These are phyloP conservation scores for Botrytis cinerea DNA, from an alignment of 2,329 filamentous ascomycete species.

Conservation along the genomic window DNA sequence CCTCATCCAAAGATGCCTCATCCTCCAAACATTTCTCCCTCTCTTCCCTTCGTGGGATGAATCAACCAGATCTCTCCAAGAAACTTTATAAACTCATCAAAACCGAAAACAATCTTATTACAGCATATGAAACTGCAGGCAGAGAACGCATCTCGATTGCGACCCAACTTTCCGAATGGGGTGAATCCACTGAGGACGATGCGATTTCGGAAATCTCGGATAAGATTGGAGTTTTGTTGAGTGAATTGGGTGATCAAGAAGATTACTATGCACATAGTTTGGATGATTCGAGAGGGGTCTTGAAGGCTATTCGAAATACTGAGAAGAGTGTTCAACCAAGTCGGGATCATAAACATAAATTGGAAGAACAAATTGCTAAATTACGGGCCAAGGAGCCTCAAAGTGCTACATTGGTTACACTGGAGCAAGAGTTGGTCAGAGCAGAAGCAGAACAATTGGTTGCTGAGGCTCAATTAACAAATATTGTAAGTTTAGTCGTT, in stretches of 20 bases:
- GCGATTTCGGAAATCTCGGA: conserved; percentile 87
- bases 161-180: conserved; percentile 93
- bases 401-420: conserved; percentile 74
- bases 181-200: conserved; percentile 86
- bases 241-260: conserved; percentile 93
- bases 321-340: conserved; percentile 94
- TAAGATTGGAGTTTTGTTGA: conserved; percentile 90
- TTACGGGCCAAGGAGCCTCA: conserved; percentile 91
- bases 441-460: conserved; percentile 96
- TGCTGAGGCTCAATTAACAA: conserved; percentile 93
- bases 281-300: conserved; percentile 76
- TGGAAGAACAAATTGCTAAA: conserved; percentile 88
- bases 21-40: conserved; percentile 74
- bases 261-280: conserved; percentile 82
- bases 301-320: conserved; percentile 94
- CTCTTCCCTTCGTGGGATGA: conserved; percentile 78
- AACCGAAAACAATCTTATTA: conserved; percentile 85
- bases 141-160: conserved; percentile 84
- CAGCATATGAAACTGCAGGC: conserved; percentile 79
- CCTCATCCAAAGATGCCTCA: conserved; percentile 37
- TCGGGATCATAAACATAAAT: conserved; percentile 82
- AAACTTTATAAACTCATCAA: conserved; percentile 93
- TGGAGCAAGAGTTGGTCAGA: conserved; percentile 95
- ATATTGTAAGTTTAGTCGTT: conserved; percentile 65
- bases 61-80: conserved; percentile 85